These are phyloP conservation scores for Giardia duodenalis DNA, from an alignment of 208 protist genomes.

Conservation along the genomic window DNA sequence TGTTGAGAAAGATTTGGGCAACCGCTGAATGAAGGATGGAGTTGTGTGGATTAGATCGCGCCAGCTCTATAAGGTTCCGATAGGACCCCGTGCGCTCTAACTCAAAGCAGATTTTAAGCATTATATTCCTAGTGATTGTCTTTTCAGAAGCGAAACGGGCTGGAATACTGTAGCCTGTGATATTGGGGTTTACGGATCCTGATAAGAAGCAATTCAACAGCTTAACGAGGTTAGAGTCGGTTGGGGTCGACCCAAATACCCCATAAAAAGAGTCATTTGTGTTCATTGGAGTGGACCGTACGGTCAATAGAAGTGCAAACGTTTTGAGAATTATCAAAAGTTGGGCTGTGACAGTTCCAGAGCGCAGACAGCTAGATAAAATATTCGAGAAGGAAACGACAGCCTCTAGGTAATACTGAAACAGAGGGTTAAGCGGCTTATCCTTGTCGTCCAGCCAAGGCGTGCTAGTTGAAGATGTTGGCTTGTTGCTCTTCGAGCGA, in stretches of 20 bases:
- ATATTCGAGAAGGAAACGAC: too few relatives aligned
- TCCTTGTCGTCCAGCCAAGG: too few relatives aligned
- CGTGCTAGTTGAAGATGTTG: too few relatives aligned
- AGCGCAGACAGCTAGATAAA: too few relatives aligned
- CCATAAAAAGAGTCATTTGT: background rate
- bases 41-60: background rate
- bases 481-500: too few relatives aligned
- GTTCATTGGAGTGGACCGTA: background rate
- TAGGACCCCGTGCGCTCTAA: background rate
- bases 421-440: too few relatives aligned
- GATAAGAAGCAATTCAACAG: background rate
- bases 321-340: background rate
- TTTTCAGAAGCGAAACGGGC: background rate
- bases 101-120: background rate
- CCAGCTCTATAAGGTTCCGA: background rate
- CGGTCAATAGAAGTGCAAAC: background rate
- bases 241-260: background rate
- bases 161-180: background rate
- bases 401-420: too few relatives aligned
- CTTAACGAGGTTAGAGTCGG: background rate
- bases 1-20: background rate
- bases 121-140: background rate
- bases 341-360: background rate
- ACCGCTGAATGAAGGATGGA: background rate
- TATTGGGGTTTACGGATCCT: background rate